Evolutionary conservation across 306 rosid species (phyloP), one percentile per base, ranked within the genome.

Genomic region (Gleditsia sinensis): DNA sequence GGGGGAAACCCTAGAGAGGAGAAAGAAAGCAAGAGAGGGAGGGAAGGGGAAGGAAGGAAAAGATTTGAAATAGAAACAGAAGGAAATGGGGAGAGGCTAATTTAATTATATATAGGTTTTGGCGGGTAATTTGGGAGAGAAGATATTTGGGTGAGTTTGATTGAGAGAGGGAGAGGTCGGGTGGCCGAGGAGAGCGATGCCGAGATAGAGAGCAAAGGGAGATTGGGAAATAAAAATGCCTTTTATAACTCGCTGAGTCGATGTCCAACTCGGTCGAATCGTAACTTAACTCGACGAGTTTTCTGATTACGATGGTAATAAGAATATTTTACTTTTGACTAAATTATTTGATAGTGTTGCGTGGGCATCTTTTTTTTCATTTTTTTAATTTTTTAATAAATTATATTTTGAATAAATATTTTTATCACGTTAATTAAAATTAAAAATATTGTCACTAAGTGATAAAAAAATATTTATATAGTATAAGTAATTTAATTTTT

Each of bases 1-100:
- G 7, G 12, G 17, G 71, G 75, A 79, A 85, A 82, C 89, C 86
- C 85, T 81, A 68, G 82, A 75, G 70, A 74, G 76, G 30, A 68
- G 82, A 75, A 67, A 74, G 76, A 36, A 67, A 56, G 56, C 6
- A 14, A 3, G 69, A 57, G 72, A 60, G 0, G 60, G 72, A 40
- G 54, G 60, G 71, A 51, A 69, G 71, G 28, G 12, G 62, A 34
- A 39, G 30, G 11, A 16, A 10, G 27, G 55, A 58, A 54, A 57
- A 62, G 54, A 81, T 71, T 76, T 71, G 54, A 65, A 54, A 69
- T 23, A 25, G 3, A 13, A 54, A 69, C 23, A 25, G 3, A 13
- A 12, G 16, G 40, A 32, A 30, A 21, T 3, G 1, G 11, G 20
- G 27, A 13, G 40, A 7, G 17, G 19, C 24, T 30, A 58, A 55